Percentiles rank a stretch among this genome's conserved stretches.
phyloP scores from a whole-genome alignment of 2,329 filamentous ascomycete genomes.

The Hawksworthiomyces lignivorus region DNA sequence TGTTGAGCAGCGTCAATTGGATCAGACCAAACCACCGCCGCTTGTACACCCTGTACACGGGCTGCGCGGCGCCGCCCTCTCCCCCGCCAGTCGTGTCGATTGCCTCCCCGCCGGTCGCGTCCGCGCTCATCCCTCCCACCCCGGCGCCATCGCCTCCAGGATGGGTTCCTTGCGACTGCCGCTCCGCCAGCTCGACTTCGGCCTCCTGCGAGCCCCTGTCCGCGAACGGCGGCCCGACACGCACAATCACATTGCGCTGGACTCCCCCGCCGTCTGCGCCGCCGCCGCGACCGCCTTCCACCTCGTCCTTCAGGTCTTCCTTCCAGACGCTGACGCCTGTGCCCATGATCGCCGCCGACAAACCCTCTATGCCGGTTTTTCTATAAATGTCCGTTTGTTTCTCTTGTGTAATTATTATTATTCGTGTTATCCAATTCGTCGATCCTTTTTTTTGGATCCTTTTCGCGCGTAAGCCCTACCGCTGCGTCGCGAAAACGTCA shows the following conservation, averaged over 20 bases:
- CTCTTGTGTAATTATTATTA: too few species aligned
- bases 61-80: not conserved
- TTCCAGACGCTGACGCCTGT: conserved; percentile 1
- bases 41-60: conserved; percentile 52
- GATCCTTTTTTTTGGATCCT: too few species aligned
- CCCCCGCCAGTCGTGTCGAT: not conserved
- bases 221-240: not conserved
- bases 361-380: too few species aligned
- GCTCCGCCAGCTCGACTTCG: conserved; percentile 6
- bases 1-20: conserved; percentile 80
- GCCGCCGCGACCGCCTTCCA: not conserved
- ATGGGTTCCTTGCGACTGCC: not conserved
- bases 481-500: too few species aligned
- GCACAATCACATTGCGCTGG: conserved; percentile 1
- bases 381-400: too few species aligned
- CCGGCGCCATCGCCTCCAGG: not conserved
- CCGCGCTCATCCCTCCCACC: too few species aligned
- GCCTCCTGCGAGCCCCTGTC: not conserved
- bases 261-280: too few species aligned
- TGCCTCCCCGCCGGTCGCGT: too few species aligned
- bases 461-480: too few species aligned
- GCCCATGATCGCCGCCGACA: too few species aligned
- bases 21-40: conserved; percentile 81
- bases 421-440: too few species aligned
- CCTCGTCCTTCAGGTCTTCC: not conserved